phyloP scores from a whole-genome alignment of 768 basidiomycete genomes.

The Calocybe gangraenosa region DNA sequence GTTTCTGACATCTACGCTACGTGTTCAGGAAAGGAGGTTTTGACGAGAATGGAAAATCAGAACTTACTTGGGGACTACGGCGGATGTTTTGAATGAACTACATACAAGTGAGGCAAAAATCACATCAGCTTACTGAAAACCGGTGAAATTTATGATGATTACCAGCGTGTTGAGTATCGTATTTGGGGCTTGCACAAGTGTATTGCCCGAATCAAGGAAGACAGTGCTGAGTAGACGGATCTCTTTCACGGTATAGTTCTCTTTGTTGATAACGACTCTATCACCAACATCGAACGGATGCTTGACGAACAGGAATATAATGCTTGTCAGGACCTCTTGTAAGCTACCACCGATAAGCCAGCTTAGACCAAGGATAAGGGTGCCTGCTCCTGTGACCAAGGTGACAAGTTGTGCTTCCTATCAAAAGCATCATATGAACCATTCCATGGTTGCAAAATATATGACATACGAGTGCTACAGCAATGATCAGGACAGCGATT shows the following conservation, averaged over 20 bases:
- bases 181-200: conserved; percentile 71
- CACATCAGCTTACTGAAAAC: not conserved
- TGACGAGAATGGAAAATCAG: not conserved
- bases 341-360: conserved; percentile 85
- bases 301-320: conserved; percentile 90
- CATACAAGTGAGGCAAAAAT: not conserved
- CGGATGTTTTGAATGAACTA: conserved; percentile 72
- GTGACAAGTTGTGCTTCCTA: conserved; percentile 73
- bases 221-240: conserved; percentile 80
- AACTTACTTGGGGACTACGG: conserved; percentile 63
- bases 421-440: conserved; percentile 6
- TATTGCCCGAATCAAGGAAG: conserved; percentile 57
- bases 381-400: conserved; percentile 73
- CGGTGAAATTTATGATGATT: conserved; percentile 11
- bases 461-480: conserved; percentile 65
- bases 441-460: conserved; percentile 8
- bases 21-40: not conserved
- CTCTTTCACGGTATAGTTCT: conserved; percentile 78
- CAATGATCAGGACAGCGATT: conserved; percentile 71
- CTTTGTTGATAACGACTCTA: conserved; percentile 49
- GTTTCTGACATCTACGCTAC: conserved; percentile 76
- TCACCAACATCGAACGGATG: conserved; percentile 84
- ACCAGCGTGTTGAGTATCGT: conserved; percentile 54
- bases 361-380: conserved; percentile 57
- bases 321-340: conserved; percentile 77